A percentile compares a stretch with the other conserved stretches of the same genome.
Conservation (phyloP, 208 protist genomes). For the Leishmania amazonensis region DNA sequence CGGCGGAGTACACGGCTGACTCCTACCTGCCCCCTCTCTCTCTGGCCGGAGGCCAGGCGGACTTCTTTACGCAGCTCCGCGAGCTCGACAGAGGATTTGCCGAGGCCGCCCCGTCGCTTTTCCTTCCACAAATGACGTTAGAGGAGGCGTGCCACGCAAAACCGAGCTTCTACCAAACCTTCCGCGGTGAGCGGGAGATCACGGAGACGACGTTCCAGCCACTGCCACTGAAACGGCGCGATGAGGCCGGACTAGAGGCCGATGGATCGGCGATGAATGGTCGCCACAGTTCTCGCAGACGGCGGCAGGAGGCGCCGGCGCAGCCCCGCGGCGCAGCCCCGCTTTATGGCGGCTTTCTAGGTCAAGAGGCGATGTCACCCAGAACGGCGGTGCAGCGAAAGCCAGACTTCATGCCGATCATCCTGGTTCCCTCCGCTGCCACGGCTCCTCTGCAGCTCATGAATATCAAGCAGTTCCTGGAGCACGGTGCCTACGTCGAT, state of each 20-base stretch:
- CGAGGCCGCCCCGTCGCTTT: conserved; percentile 36
- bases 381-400: conserved; percentile 46
- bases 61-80: conserved; percentile 51
- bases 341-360: conserved; percentile 28
- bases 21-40: conserved; percentile 34
- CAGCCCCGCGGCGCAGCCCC: conserved; percentile 12
- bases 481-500: conserved; percentile 79
- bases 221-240: conserved; percentile 1
- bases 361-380: conserved; percentile 40
- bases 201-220: conserved; percentile 30
- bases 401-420: conserved; percentile 85
- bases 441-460: conserved; percentile 81
- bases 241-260: background rate
- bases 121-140: conserved; percentile 60
- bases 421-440: conserved; percentile 71
- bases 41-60: background rate
- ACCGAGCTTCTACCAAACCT: conserved; percentile 46
- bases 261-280: conserved; percentile 11
- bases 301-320: conserved; percentile 10
- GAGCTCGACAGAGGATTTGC: conserved; percentile 42
- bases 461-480: conserved; percentile 84
- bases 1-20: conserved; percentile 26
- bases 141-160: conserved; percentile 67
- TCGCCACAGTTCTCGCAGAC: conserved; percentile 13
- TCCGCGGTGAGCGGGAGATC: conserved; percentile 33